Percentiles rank a stretch among this genome's conserved stretches.
These are phyloP conservation scores for Pestalotiopsis sp. DNA, from an alignment of 2,329 filamentous ascomycete species.

Conservation along the genomic window DNA sequence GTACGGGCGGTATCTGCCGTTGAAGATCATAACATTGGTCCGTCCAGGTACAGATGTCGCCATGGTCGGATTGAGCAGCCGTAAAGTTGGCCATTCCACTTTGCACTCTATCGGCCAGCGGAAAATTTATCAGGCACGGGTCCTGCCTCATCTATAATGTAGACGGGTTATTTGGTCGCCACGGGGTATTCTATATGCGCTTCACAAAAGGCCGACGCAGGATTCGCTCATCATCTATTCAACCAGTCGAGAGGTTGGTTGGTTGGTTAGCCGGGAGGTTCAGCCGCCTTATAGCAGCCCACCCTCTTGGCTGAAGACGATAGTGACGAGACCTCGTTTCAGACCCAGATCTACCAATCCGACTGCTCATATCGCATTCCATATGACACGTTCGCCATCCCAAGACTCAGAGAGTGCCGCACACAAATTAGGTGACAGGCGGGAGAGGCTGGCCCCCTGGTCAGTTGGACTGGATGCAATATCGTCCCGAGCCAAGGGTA, in stretches of 20 bases:
- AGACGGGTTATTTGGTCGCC: not conserved
- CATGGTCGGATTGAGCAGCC: not conserved
- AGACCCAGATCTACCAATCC: not conserved
- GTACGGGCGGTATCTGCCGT: not conserved
- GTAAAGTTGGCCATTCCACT: not conserved
- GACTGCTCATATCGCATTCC: not conserved
- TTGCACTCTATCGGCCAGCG: not conserved
- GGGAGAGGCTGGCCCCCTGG: not conserved
- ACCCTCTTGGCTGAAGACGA: not conserved
- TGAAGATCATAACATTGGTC: not conserved
- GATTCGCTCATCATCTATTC: not conserved
- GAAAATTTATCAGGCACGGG: not conserved
- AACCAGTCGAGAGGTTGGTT: not conserved
- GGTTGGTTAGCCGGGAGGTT: not conserved
- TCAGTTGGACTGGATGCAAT: conserved; percentile 9
- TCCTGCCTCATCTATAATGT: not conserved
- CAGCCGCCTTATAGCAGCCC: conserved; percentile 8
- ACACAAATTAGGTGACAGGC: not conserved
- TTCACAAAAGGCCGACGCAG: not conserved
- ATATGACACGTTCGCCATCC: not conserved
- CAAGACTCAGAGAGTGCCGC: not conserved
- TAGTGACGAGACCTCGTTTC: not conserved
- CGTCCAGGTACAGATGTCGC: not conserved
- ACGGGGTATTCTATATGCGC: not conserved
- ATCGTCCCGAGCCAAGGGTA: conserved; percentile 4